These are phyloP conservation scores for Inonotus obliquus DNA, from an alignment of 1,284 basidiomycete genomes.

Conservation along the genomic window DNA sequence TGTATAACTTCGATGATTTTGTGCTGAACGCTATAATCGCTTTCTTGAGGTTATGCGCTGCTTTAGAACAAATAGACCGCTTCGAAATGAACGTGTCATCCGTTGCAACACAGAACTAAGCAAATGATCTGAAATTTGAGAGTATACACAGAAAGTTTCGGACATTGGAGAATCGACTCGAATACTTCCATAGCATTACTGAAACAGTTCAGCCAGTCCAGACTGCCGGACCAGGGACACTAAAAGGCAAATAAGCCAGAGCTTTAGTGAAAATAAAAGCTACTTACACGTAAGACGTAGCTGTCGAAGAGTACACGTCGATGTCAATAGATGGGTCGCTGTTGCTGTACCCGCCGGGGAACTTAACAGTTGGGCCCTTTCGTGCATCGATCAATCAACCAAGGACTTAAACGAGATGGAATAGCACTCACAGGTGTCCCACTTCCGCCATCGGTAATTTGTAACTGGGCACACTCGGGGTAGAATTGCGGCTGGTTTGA, in stretches of 20 bases:
- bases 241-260: background rate
- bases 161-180: background rate
- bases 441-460: slow-evolving; percentile 32
- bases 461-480: slow-evolving; percentile 36
- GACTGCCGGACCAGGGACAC: slow-evolving; percentile 13
- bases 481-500: slow-evolving; percentile 35
- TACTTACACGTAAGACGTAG: slow-evolving; percentile 15
- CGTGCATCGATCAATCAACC: background rate
- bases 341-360: slow-evolving; percentile 15
- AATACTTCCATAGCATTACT: background rate
- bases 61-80: too few relatives aligned
- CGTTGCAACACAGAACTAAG: too few relatives aligned
- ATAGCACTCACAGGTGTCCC: slow-evolving; percentile 24
- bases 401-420: background rate
- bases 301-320: slow-evolving; percentile 15
- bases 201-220: slow-evolving; percentile 13
- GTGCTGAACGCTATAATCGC: too few relatives aligned
- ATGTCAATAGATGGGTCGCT: slow-evolving; percentile 16
- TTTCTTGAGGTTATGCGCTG: too few relatives aligned
- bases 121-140: too few relatives aligned
- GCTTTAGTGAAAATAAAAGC: background rate
- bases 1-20: too few relatives aligned
- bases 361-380: slow-evolving; percentile 15
- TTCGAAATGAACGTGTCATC: too few relatives aligned
- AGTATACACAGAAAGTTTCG: background rate